Evolutionary conservation across 805 yeast species (phyloP).

Genomic region (Candida andamanensis): DNA sequence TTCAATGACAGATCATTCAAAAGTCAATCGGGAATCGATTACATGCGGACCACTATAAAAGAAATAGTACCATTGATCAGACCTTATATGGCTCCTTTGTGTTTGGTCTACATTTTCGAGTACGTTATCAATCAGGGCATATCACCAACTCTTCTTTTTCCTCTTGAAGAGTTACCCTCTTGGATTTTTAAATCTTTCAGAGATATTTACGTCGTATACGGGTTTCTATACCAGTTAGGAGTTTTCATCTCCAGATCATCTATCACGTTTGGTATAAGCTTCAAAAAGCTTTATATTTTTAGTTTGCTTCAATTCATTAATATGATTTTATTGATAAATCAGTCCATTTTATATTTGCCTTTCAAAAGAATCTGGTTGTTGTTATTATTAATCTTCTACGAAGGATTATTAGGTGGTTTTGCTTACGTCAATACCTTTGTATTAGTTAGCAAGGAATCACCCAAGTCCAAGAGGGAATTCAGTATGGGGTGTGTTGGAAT

Average conservation of each 20-base stretch:
- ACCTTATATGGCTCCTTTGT: conserved; percentile 80
- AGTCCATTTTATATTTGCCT: conserved; percentile 55
- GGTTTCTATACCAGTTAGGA: conserved; percentile 86
- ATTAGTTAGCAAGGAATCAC: conserved; percentile 57
- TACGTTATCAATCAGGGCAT: conserved; percentile 89
- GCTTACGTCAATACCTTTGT: conserved; percentile 86
- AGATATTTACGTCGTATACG: conserved; percentile 88
- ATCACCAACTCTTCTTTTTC: conserved; percentile 81
- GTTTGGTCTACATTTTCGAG: conserved; percentile 80
- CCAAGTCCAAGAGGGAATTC: conserved; percentile 35
- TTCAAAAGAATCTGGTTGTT: conserved; percentile 59
- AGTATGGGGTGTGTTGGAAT: conserved; percentile 30
- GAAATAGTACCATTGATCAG: conserved; percentile 40
- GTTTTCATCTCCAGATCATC: conserved; percentile 90
- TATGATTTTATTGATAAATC: conserved; percentile 51
- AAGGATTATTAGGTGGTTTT: conserved; percentile 87
- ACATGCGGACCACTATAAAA: conserved; percentile 15
- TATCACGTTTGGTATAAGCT: conserved; percentile 53
- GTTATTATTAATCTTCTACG: conserved; percentile 68
- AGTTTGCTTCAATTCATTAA: conserved; percentile 66
- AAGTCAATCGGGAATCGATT: conserved; percentile 5
- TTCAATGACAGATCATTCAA: background rate
- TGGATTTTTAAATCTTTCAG: conserved; percentile 58
- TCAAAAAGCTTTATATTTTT: conserved; percentile 54
- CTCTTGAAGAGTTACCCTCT: conserved; percentile 58